phyloP scores from a whole-genome alignment of 106 monocot species.

The Phalaenopsis equestris region DNA sequence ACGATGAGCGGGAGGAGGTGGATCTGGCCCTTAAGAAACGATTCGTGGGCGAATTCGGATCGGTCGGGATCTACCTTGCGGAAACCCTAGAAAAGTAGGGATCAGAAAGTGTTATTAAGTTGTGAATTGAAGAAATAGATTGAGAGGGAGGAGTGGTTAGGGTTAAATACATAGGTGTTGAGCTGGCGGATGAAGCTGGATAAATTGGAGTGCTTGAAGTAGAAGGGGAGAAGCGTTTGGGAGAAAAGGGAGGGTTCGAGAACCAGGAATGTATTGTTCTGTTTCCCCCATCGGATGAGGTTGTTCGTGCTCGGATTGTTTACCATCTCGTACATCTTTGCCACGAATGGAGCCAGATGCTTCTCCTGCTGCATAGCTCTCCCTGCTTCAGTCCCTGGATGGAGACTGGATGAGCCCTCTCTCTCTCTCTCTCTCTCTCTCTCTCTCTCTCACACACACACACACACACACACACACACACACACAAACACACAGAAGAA shows the following conservation, averaged over 20 bases:
- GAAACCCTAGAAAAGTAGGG: not conserved
- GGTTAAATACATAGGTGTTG: constrained; percentile 27
- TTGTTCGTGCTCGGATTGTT: constrained; percentile 5
- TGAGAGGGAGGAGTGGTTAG: not conserved
- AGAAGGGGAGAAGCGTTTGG: constrained; percentile 25
- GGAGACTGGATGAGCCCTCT: no score
- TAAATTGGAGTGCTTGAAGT: constrained; percentile 52
- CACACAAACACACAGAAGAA: no score
- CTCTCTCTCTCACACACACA: no score
- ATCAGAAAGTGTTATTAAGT: not conserved
- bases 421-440: no score
- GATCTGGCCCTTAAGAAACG: no score
- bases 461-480: no score
- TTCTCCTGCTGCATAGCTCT: no score
- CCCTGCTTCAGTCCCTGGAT: no score
- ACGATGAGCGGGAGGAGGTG: constrained; percentile 4
- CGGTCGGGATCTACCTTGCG: not conserved
- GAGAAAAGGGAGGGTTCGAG: constrained; percentile 9
- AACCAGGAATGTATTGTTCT: constrained; percentile 13
- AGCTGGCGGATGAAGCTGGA: constrained; percentile 51
- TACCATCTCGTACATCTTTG: constrained; percentile 16
- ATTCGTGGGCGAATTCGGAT: no score
- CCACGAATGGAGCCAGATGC: constrained; percentile 13
- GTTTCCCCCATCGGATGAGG: constrained; percentile 12
- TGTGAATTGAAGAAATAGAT: not conserved